Base-by-base conservation (phyloP, 768 basidiomycete species). In the Suillus weaverae region DNA sequence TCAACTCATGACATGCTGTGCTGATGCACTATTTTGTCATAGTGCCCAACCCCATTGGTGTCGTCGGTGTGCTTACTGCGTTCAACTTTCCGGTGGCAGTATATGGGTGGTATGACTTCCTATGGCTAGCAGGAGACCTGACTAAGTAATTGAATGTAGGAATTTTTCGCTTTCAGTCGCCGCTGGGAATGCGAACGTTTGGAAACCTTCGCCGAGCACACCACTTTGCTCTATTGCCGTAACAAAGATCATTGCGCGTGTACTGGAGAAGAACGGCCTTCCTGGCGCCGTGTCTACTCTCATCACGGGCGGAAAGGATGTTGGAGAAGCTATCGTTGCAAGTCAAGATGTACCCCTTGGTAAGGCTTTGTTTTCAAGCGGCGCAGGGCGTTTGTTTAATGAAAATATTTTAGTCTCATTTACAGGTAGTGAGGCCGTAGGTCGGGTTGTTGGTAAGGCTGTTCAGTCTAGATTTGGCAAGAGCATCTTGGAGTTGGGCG, bases 31-130 rank as follows among this genome's bases (percentile, higher is more conserved):
- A 61, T 26, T 70, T 71, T 66, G 38, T 26, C 69, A 11, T 75
- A 95, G 94, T 97, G 4, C 92, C 96, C 10, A 97, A 97, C 74
- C 96, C 97, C 26, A 83, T 98, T 0, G 89, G 89, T 11, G 81
- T 88, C 3, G 81, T 90, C 10, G 88, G 82, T 36, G 86, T 97
- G 11, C 78, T 99, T 60, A 90, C 93, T 26, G 97, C 97, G 0
- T 98, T 97, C 82, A 99, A 99, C 76, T 99, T 98, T 74, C 97
- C 97, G 11, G 89, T 94, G 50, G 95, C 95, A 39, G 94, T 96
- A 51, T 94, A 93, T 76, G 94, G 94, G 68, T 95, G 94, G 93
- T 90, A 76, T 46, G 80, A 70, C 44, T 66, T 48, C 41, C 33
- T 50, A 63, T 20, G 16, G 14, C 5, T 57, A 6, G 22, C 26